Conservation (phyloP, 2,329 filamentous ascomycete species). For the Colletotrichum chlorophyti region DNA sequence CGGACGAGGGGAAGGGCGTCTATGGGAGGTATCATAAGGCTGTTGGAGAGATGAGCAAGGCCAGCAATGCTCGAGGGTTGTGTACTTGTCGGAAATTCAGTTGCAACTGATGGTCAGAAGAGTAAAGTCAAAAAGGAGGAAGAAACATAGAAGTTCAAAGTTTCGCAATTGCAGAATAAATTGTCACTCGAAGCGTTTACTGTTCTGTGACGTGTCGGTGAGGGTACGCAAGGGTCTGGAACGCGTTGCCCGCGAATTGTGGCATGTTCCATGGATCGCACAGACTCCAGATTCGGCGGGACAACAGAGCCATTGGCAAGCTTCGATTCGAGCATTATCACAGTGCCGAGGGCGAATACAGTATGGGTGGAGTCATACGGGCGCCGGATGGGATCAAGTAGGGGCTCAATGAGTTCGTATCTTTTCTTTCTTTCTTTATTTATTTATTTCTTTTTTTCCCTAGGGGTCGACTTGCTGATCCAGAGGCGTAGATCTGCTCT, state of each 20-base stretch:
- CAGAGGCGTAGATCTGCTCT: constrained; percentile 10
- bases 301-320: constrained; percentile 23
- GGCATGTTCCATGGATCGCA: constrained; percentile 26
- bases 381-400: constrained; percentile 8
- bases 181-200: constrained; percentile 16
- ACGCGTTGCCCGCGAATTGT: constrained; percentile 14
- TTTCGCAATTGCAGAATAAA: neutral
- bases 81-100: no score
- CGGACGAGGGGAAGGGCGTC: neutral
- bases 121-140: neutral
- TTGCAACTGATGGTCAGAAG: no score
- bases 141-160: neutral
- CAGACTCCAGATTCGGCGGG: constrained; percentile 21
- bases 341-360: no score
- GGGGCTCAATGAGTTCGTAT: constrained; percentile 10
- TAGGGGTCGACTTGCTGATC: constrained; percentile 7
- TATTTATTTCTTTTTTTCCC: no score
- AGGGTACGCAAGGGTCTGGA: constrained; percentile 23
- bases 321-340: constrained; percentile 19
- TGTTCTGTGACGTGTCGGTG: constrained; percentile 18
- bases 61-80: no score
- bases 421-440: no score
- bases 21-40: neutral
- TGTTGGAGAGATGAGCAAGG: neutral
- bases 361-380: constrained; percentile 12